These are phyloP conservation scores for Picea abies DNA, from an alignment of 83 land plant species.

Conservation along the genomic window DNA sequence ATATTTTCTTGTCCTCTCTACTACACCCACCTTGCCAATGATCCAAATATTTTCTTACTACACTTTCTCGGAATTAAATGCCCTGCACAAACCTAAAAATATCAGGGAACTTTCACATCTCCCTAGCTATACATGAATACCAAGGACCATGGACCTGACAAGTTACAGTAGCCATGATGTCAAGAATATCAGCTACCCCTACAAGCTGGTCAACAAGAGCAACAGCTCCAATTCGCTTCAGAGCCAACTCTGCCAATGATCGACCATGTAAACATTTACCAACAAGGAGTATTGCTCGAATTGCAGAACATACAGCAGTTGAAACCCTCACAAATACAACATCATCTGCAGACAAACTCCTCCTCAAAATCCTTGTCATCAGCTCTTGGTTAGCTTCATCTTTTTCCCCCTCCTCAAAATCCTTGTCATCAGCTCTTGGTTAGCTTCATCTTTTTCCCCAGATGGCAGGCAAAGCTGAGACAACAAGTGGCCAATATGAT, in stretches of 20 bases:
- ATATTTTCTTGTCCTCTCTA: too few species aligned
- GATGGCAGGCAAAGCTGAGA: background rate
- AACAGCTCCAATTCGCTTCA: slow-evolving; percentile 70
- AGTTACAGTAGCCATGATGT: slow-evolving; percentile 52
- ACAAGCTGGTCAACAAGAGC: slow-evolving; percentile 48
- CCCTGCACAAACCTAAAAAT: too few species aligned
- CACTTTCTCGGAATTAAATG: too few species aligned
- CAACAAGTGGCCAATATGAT: slow-evolving; percentile 1
- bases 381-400: too few species aligned
- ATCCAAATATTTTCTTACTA: too few species aligned
- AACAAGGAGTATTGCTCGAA: too few species aligned
- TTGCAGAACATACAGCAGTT: too few species aligned
- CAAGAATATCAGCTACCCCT: slow-evolving; percentile 45
- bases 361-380: too few species aligned
- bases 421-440: slow-evolving; percentile 65
- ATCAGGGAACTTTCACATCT: too few species aligned
- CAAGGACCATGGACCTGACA: slow-evolving; percentile 77
- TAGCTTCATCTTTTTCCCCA: slow-evolving; percentile 16
- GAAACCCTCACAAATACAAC: too few species aligned
- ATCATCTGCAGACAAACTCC: too few species aligned
- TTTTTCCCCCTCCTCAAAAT: slow-evolving; percentile 63
- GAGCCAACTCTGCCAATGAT: slow-evolving; percentile 58
- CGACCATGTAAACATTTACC: slow-evolving; percentile 37
- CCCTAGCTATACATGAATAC: slow-evolving; percentile 39
- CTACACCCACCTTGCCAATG: too few species aligned